These are phyloP conservation scores for Colletotrichum salicis DNA, from an alignment of 2,329 filamentous ascomycete species.

Conservation along the genomic window DNA sequence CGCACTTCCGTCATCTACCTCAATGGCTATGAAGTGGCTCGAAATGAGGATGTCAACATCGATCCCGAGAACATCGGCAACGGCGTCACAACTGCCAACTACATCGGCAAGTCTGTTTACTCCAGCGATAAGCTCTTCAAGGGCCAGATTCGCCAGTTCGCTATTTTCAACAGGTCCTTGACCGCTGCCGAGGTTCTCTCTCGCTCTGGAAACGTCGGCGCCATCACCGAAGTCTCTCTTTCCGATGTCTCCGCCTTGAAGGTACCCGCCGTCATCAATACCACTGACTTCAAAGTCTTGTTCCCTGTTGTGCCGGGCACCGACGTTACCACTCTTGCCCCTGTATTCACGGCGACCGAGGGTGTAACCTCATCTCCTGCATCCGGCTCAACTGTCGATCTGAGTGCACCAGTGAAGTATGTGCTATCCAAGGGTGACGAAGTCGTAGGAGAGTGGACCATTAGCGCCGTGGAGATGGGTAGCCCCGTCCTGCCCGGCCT, in stretches of 20 bases:
- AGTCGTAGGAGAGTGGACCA: conserved; percentile 27
- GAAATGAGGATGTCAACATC: conserved; percentile 27
- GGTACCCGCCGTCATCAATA: conserved; percentile 36
- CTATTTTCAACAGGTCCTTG: conserved; percentile 40
- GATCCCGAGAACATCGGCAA: conserved; percentile 36
- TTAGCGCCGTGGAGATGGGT: conserved; percentile 37
- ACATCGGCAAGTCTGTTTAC: conserved; percentile 40
- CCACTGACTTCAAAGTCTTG: conserved; percentile 29
- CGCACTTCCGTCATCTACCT: conserved; percentile 44
- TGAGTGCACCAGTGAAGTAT: conserved; percentile 35
- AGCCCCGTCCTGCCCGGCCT: conserved; percentile 51
- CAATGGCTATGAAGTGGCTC: conserved; percentile 44
- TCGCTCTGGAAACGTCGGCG: conserved; percentile 28
- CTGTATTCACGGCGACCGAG: conserved; percentile 36
- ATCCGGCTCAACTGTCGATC: conserved; percentile 36
- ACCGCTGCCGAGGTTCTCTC: conserved; percentile 34
- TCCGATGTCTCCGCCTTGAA: conserved; percentile 33
- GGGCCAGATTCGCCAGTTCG: conserved; percentile 39
- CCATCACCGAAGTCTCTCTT: conserved; percentile 32
- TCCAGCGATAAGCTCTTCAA: conserved; percentile 37
- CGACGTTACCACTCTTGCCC: conserved; percentile 35
- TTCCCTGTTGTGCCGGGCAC: conserved; percentile 38
- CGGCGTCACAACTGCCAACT: conserved; percentile 38
- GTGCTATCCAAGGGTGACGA: conserved; percentile 26
- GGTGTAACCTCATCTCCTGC: conserved; percentile 36